phyloP scores from a whole-genome alignment of 192 early-diverging fungal genomes.

The Backusella sp. region DNA sequence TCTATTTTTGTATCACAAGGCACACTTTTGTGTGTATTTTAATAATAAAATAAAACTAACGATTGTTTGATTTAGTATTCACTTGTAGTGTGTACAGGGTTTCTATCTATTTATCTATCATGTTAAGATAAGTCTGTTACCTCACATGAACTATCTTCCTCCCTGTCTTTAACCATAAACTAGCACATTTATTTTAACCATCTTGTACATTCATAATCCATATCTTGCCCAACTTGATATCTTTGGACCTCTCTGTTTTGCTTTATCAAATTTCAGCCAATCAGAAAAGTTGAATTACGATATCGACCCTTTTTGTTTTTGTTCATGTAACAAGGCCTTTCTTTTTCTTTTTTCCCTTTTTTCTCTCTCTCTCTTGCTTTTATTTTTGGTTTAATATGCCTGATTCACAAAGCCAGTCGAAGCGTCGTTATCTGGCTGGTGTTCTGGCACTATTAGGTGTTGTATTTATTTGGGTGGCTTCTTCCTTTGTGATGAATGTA shows the following conservation, averaged over 20 bases:
- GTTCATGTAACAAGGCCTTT: neutral
- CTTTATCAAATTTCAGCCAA: neutral
- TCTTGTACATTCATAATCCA: no score
- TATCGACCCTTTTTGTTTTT: neutral
- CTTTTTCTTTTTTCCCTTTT: neutral
- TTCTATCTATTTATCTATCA: neutral
- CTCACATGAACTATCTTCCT: no score
- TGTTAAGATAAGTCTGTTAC: neutral
- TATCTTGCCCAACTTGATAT: no score
- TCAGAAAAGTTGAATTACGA: neutral
- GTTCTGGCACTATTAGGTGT: conserved; percentile 65
- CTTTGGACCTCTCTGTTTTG: no score
- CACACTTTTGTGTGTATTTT: neutral
- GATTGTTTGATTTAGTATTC: neutral
- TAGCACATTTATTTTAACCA: no score
- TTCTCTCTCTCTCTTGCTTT: neutral
- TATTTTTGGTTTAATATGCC: conserved; percentile 2
- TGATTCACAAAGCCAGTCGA: neutral
- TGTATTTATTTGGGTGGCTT: conserved; percentile 77
- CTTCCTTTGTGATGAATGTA: conserved; percentile 76
- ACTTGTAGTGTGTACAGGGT: neutral
- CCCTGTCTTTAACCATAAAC: no score
- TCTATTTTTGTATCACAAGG: neutral
- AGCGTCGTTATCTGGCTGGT: conserved; percentile 57
- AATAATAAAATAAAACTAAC: neutral